phyloP scores from a whole-genome alignment of 2,329 filamentous ascomycete species.

The Pyrenophora teres region DNA sequence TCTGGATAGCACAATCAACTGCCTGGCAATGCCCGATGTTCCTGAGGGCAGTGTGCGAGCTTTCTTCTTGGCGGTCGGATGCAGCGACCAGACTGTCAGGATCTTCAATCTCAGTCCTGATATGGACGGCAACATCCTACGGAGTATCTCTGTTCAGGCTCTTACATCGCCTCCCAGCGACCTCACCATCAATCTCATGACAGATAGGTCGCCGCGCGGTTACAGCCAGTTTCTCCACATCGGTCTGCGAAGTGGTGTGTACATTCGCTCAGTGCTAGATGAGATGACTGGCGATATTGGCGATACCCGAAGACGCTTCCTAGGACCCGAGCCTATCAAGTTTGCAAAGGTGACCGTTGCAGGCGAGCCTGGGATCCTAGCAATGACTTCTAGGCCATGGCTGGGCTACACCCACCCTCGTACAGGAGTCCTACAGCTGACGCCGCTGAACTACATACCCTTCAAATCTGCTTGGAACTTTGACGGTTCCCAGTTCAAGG shows the following conservation, averaged over 20 bases:
- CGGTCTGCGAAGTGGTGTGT: slow-evolving; percentile 92
- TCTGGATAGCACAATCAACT: slow-evolving; percentile 94
- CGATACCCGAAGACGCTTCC: slow-evolving; percentile 90
- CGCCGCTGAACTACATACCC: slow-evolving; percentile 83
- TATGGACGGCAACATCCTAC: slow-evolving; percentile 68
- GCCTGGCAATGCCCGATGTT: slow-evolving; percentile 89
- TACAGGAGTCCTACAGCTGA: slow-evolving; percentile 87
- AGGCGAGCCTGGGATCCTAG: slow-evolving; percentile 81
- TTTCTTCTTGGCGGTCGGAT: slow-evolving; percentile 93
- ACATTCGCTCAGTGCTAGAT: slow-evolving; percentile 91
- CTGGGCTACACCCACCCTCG: slow-evolving; percentile 89
- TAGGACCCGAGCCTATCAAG: slow-evolving; percentile 87
- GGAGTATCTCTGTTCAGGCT: slow-evolving; percentile 93
- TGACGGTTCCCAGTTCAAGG: slow-evolving; percentile 91
- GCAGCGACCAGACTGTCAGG: slow-evolving; percentile 93
- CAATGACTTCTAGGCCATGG: slow-evolving; percentile 93
- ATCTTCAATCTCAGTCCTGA: slow-evolving; percentile 90
- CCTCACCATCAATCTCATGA: slow-evolving; percentile 91
- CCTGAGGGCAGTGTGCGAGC: slow-evolving; percentile 88
- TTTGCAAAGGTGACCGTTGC: slow-evolving; percentile 91
- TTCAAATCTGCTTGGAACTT: slow-evolving; percentile 97
- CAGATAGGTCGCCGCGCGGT: slow-evolving; percentile 86
- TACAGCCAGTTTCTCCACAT: slow-evolving; percentile 94
- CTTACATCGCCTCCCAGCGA: slow-evolving; percentile 88
- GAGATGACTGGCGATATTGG: slow-evolving; percentile 95